Evolutionary conservation across 495 filamentous ascomycete genomes (phyloP).

Genomic region (Apiosordaria backusii): DNA sequence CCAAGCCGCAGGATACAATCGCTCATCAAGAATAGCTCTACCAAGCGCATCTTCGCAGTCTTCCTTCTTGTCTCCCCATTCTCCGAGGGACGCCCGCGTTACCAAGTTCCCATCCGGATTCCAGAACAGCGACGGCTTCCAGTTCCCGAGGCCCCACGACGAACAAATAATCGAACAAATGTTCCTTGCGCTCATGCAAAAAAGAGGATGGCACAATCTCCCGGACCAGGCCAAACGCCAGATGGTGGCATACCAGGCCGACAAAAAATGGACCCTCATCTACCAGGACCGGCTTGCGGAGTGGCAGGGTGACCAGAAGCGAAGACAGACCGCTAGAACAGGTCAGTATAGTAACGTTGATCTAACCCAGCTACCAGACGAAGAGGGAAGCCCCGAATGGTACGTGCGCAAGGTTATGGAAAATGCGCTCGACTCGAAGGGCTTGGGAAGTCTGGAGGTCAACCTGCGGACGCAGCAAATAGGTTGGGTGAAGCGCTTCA

Average conservation of each 20-base stretch:
- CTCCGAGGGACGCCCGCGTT: constrained; percentile 45
- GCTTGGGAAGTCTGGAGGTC: constrained; percentile 86
- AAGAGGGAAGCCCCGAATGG: constrained; percentile 97
- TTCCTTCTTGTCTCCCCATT: constrained; percentile 44
- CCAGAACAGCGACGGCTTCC: constrained; percentile 56
- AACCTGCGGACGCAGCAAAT: constrained; percentile 95
- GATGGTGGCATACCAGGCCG: constrained; percentile 88
- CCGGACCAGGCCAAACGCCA: constrained; percentile 93
- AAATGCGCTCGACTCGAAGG: constrained; percentile 86
- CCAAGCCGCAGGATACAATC: constrained; percentile 58
- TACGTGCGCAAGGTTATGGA: constrained; percentile 97
- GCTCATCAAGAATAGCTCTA: constrained; percentile 56
- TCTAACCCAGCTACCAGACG: constrained; percentile 71
- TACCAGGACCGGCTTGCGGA: constrained; percentile 93
- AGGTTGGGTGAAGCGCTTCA: constrained; percentile 93
- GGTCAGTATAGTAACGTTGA: constrained; percentile 55
- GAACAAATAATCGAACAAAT: constrained; percentile 86
- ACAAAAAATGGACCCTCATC: constrained; percentile 96
- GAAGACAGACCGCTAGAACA: constrained; percentile 66
- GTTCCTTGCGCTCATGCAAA: constrained; percentile 92
- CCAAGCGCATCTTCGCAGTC: constrained; percentile 49
- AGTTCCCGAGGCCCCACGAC: constrained; percentile 67
- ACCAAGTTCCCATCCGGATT: constrained; percentile 48
- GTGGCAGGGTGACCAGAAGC: constrained; percentile 90
- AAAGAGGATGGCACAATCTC: constrained; percentile 92